Percentiles rank a stretch among this genome's conserved stretches.
phyloP scores from a whole-genome alignment of 1,284 basidiomycete species.

The Pseudozyma sp. region DNA sequence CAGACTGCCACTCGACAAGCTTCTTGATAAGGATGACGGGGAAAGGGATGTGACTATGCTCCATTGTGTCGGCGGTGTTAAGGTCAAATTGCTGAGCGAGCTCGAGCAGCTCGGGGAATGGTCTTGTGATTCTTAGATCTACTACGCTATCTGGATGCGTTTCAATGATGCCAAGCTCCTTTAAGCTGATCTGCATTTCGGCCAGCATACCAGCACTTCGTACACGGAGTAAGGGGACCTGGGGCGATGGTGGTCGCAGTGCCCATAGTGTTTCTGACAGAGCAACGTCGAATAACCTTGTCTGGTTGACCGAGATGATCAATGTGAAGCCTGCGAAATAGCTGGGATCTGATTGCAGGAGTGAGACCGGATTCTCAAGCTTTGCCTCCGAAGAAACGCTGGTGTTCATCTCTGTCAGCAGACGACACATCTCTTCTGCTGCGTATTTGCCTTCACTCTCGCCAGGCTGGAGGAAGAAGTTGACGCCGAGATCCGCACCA shows the following conservation, averaged over 20 bases:
- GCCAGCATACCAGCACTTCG: slow-evolving; percentile 61
- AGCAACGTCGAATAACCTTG: slow-evolving; percentile 44
- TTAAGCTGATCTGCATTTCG: slow-evolving; percentile 55
- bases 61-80: slow-evolving; percentile 53
- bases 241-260: slow-evolving; percentile 37
- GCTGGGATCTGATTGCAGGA: slow-evolving; percentile 74
- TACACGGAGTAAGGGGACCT: slow-evolving; percentile 58
- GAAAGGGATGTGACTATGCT: slow-evolving; percentile 62
- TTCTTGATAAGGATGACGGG: slow-evolving; percentile 74
- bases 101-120: slow-evolving; percentile 77
- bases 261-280: slow-evolving; percentile 58
- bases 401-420: slow-evolving; percentile 88
- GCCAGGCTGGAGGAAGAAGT: slow-evolving; percentile 86
- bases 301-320: slow-evolving; percentile 78
- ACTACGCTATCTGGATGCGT: slow-evolving; percentile 82
- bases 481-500: slow-evolving; percentile 87
- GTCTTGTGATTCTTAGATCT: slow-evolving; percentile 82
- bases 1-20: slow-evolving; percentile 80
- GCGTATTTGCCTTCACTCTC: slow-evolving; percentile 82
- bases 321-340: slow-evolving; percentile 78
- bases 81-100: slow-evolving; percentile 52
- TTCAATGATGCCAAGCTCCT: slow-evolving; percentile 76
- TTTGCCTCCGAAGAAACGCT: slow-evolving; percentile 81
- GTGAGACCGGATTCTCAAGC: slow-evolving; percentile 62
- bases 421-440: slow-evolving; percentile 81